phyloP scores from a whole-genome alignment of 768 basidiomycete genomes.

The Russula abietina region DNA sequence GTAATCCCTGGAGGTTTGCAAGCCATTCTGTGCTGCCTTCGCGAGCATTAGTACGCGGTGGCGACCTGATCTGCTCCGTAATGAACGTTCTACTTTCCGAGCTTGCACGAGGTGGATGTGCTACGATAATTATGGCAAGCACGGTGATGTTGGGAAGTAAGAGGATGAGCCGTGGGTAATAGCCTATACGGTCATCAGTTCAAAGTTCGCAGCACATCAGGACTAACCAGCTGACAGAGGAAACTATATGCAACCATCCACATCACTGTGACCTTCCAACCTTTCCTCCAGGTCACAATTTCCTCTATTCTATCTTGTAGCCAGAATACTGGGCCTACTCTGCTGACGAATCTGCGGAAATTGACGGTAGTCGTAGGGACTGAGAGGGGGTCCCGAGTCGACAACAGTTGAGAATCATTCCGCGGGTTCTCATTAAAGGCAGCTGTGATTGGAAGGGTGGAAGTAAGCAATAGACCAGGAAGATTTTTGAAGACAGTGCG shows the following conservation, averaged over 20 bases:
- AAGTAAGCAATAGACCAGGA: constrained; percentile 18
- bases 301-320: constrained; percentile 84
- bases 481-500: constrained; percentile 22
- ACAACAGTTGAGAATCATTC: constrained; percentile 39
- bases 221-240: constrained; percentile 51
- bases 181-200: constrained; percentile 43
- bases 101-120: constrained; percentile 43
- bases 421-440: constrained; percentile 19
- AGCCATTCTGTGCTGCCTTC: constrained; percentile 78
- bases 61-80: constrained; percentile 27
- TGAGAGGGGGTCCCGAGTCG: constrained; percentile 63
- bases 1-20: constrained; percentile 82
- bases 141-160: constrained; percentile 60
- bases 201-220: background rate
- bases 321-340: constrained; percentile 80
- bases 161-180: constrained; percentile 66
- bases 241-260: constrained; percentile 79
- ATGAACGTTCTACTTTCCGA: background rate
- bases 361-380: constrained; percentile 72
- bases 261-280: constrained; percentile 61
- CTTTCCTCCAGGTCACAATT: constrained; percentile 73
- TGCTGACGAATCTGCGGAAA: constrained; percentile 74
- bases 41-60: constrained; percentile 35
- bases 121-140: constrained; percentile 59
- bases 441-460: constrained; percentile 21